A percentile compares a stretch with the other conserved stretches of the same genome.
Evolutionary conservation across 805 yeast species (phyloP).

Genomic region (Saccharomyces jurei): DNA sequence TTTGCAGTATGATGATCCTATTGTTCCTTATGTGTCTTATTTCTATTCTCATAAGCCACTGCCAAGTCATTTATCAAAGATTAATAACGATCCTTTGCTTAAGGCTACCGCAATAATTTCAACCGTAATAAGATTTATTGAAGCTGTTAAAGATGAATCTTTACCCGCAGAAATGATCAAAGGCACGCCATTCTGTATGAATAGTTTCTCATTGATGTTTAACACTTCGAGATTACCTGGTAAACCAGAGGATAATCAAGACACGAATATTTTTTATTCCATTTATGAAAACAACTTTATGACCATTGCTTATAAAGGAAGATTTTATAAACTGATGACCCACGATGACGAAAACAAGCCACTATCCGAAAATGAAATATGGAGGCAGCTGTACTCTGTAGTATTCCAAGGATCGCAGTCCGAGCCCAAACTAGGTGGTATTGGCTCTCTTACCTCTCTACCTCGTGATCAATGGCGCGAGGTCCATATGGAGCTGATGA

Average conservation of each 20-base stretch:
- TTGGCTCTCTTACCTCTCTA: slow-evolving; percentile 75
- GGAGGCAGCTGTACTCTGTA: slow-evolving; percentile 52
- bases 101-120: slow-evolving; percentile 72
- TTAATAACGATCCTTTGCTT: slow-evolving; percentile 55
- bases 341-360: slow-evolving; percentile 36
- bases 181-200: slow-evolving; percentile 88
- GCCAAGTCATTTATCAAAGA: slow-evolving; percentile 31
- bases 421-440: slow-evolving; percentile 32
- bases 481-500: slow-evolving; percentile 48
- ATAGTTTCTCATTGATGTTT: slow-evolving; percentile 84
- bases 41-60: slow-evolving; percentile 75
- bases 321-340: slow-evolving; percentile 70
- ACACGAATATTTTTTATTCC: slow-evolving; percentile 49
- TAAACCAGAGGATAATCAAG: slow-evolving; percentile 37
- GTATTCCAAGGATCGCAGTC: slow-evolving; percentile 29
- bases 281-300: slow-evolving; percentile 51
- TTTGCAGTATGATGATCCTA: slow-evolving; percentile 83
- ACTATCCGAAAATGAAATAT: slow-evolving; percentile 41
- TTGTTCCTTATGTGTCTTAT: slow-evolving; percentile 90
- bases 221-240: slow-evolving; percentile 78
- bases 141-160: slow-evolving; percentile 57
- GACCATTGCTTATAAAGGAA: slow-evolving; percentile 64
- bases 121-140: slow-evolving; percentile 61
- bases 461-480: slow-evolving; percentile 77
- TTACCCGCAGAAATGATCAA: slow-evolving; percentile 73